Conservation (phyloP, 2,329 filamentous ascomycete species). For the Colletotrichum salicis region DNA sequence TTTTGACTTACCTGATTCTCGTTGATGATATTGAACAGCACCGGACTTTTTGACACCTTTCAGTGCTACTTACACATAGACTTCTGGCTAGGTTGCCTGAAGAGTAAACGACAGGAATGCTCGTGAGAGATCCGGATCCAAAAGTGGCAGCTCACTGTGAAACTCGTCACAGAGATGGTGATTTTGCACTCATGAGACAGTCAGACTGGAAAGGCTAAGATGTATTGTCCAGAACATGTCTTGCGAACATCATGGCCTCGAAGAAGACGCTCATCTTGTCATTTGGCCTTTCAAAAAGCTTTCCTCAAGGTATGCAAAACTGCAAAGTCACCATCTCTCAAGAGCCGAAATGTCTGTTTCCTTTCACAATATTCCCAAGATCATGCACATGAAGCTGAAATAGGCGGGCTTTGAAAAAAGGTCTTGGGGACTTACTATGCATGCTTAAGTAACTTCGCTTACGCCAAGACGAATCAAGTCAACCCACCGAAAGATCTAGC, state of each 20-base stretch:
- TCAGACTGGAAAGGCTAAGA: not conserved
- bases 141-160: not conserved
- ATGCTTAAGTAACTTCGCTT: not conserved
- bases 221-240: not conserved
- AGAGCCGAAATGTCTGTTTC: not conserved
- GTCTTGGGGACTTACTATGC: not conserved
- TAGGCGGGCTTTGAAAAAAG: not conserved
- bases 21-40: not conserved
- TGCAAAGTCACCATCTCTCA: not conserved
- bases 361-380: not conserved
- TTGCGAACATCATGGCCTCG: not conserved
- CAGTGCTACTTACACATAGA: too few species aligned
- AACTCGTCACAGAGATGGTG: too few species aligned
- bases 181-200: not conserved
- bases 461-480: not conserved
- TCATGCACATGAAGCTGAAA: not conserved
- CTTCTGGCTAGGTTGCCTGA: not conserved
- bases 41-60: not conserved
- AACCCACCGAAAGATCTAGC: not conserved
- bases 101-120: not conserved
- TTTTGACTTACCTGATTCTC: not conserved
- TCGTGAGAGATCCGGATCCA: not conserved
- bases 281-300: not conserved
- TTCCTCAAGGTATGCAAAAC: not conserved
- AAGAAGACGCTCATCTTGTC: not conserved